A percentile compares a stretch with the other conserved stretches of the same genome.
These are phyloP conservation scores for Vicia villosa DNA, from an alignment of 306 rosid genomes.

Conservation along the genomic window DNA sequence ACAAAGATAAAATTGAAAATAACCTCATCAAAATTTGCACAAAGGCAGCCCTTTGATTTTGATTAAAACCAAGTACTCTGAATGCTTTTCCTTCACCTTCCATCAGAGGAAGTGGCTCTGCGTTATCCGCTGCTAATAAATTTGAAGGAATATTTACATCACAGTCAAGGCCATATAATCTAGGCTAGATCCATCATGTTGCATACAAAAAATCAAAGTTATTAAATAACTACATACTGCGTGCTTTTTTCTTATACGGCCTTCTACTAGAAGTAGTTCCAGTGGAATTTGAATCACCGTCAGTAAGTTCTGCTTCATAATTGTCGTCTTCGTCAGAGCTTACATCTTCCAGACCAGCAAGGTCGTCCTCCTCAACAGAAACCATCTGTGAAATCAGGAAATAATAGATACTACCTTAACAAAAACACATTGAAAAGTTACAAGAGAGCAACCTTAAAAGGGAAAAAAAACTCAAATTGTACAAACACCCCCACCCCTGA, in stretches of 20 bases:
- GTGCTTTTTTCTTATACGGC: conserved; percentile 69
- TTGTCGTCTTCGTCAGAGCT: conserved; percentile 99
- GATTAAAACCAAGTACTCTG: conserved; percentile 97
- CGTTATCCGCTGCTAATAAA: conserved; percentile 66
- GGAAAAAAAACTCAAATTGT: not conserved
- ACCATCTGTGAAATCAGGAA: conserved; percentile 65
- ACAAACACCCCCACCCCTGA: not conserved
- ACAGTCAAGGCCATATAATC: conserved; percentile 8
- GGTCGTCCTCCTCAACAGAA: conserved; percentile 98
- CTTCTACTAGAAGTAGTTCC: conserved; percentile 60
- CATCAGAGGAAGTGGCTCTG: conserved; percentile 91
- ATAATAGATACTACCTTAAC: conserved; percentile 19
- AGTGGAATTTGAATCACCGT: conserved; percentile 76
- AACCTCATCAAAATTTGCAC: conserved; percentile 98
- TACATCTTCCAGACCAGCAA: conserved; percentile 96
- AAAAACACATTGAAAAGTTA: conserved; percentile 1
- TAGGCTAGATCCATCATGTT: conserved; percentile 15
- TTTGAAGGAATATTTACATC: conserved; percentile 32
- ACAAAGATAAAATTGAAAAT: conserved; percentile 20
- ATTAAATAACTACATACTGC: conserved; percentile 52
- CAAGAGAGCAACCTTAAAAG: not conserved
- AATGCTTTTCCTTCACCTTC: conserved; percentile 98
- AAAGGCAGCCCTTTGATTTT: conserved; percentile 90
- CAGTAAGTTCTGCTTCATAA: conserved; percentile 89
- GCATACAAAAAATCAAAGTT: conserved; percentile 23